A percentile compares a stretch with the other conserved stretches of the same genome.
Evolutionary conservation across 768 basidiomycete species (phyloP).

Genomic region (Lactifluus rugatus): DNA sequence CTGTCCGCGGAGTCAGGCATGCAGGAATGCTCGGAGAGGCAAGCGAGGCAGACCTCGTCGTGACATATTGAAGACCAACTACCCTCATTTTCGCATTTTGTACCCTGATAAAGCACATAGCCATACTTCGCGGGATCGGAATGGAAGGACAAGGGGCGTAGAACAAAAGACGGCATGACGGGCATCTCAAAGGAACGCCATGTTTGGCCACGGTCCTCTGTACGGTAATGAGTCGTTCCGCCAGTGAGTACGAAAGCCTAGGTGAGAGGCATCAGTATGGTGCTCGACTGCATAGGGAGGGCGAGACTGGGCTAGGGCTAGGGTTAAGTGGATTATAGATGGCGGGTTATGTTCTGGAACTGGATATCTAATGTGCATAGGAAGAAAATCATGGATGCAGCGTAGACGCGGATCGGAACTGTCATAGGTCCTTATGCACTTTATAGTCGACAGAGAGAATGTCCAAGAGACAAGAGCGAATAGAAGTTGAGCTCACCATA

Average conservation of each 20-base stretch:
- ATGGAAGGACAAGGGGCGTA: slow-evolving; percentile 77
- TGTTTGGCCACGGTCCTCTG: slow-evolving; percentile 76
- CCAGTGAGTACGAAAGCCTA: slow-evolving; percentile 84
- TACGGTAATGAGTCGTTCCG: slow-evolving; percentile 72
- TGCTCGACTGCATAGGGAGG: not conserved
- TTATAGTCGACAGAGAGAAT: not conserved
- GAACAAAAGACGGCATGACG: slow-evolving; percentile 44
- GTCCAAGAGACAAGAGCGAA: not conserved
- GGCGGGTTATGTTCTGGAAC: not conserved
- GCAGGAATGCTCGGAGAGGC: not conserved
- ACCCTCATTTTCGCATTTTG: slow-evolving; percentile 38
- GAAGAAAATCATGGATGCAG: not conserved
- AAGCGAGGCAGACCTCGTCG: slow-evolving; percentile 49
- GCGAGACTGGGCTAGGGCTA: not conserved
- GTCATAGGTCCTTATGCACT: too few species aligned
- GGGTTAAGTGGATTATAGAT: not conserved
- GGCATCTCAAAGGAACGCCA: slow-evolving; percentile 79
- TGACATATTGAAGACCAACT: slow-evolving; percentile 53
- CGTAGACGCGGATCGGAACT: too few species aligned
- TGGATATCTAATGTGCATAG: not conserved
- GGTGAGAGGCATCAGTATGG: not conserved
- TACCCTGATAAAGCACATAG: slow-evolving; percentile 73
- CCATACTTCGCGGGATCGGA: slow-evolving; percentile 61
- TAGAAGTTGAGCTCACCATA: not conserved
- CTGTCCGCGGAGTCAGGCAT: slow-evolving; percentile 30